These are phyloP conservation scores for Erythrobasidium hasegawianum DNA, from an alignment of 1,284 basidiomycete genomes.

Conservation along the genomic window DNA sequence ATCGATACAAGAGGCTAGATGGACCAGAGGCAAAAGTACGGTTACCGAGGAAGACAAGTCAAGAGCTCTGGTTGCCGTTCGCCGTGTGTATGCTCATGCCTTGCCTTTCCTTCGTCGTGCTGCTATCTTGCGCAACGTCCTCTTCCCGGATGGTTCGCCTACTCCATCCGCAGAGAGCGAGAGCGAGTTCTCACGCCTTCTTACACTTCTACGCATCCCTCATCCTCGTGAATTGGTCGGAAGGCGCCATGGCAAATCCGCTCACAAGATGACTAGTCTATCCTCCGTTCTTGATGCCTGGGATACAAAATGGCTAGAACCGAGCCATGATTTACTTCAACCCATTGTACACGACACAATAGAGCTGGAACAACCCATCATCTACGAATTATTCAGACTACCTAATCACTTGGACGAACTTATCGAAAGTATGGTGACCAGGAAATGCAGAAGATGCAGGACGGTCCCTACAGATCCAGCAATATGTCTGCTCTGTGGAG, in stretches of 20 bases:
- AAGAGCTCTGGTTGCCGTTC: not conserved
- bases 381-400: conserved; percentile 79
- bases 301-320: conserved; percentile 40
- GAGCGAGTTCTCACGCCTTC: conserved; percentile 71
- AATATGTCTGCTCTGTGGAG: conserved; percentile 86
- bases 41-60: conserved; percentile 3
- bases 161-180: conserved; percentile 53
- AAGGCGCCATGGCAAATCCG: conserved; percentile 18
- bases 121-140: conserved; percentile 75
- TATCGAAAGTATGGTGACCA: conserved; percentile 66
- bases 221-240: conserved; percentile 55
- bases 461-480: conserved; percentile 81
- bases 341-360: conserved; percentile 48
- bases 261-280: conserved; percentile 4
- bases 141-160: conserved; percentile 62
- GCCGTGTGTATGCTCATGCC: conserved; percentile 24
- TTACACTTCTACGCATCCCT: conserved; percentile 72
- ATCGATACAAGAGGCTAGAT: conserved; percentile 9
- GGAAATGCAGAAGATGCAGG: conserved; percentile 69
- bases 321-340: conserved; percentile 48
- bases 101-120: conserved; percentile 89
- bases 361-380: conserved; percentile 72
- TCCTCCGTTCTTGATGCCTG: conserved; percentile 21
- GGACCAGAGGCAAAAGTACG: conserved; percentile 10
- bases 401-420: conserved; percentile 79